Conservation (phyloP, 176 grass and related monocot genomes). For the Avena sativa region DNA sequence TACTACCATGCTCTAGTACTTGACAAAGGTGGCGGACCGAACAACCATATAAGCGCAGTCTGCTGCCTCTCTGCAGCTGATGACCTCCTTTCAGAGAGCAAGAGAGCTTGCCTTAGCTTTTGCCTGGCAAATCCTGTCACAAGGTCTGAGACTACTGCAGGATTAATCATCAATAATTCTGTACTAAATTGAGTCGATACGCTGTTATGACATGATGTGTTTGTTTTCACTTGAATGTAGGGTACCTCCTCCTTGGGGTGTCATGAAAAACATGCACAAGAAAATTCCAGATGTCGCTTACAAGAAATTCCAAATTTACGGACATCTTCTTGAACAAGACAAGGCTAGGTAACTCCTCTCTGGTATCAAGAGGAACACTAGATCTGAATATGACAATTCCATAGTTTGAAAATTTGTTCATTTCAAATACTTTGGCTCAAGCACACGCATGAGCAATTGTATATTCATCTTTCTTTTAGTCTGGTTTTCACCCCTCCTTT, state of each 20-base stretch:
- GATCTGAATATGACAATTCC: not conserved
- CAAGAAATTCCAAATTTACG: constrained; percentile 83
- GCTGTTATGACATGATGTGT: not conserved
- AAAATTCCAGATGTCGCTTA: constrained; percentile 84
- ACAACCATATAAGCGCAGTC: constrained; percentile 72
- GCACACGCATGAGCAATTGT: not conserved
- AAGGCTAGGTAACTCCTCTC: constrained; percentile 60
- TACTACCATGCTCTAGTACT: constrained; percentile 88
- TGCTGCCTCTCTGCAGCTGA: constrained; percentile 87
- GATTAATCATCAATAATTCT: not conserved
- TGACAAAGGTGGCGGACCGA: constrained; percentile 73
- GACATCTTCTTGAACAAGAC: constrained; percentile 79
- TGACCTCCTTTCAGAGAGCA: constrained; percentile 78
- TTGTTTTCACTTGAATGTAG: constrained; percentile 52
- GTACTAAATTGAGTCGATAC: not conserved
- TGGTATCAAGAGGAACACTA: constrained; percentile 5
- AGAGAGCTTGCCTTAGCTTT: constrained; percentile 87
- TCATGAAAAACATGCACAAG: constrained; percentile 93
- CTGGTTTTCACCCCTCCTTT: not conserved
- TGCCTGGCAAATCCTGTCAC: constrained; percentile 84
- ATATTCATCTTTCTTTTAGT: constrained; percentile 18
- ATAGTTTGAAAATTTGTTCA: not conserved
- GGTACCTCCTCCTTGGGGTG: constrained; percentile 82
- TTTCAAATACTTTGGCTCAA: not conserved
- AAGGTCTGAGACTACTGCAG: constrained; percentile 50